A percentile compares a stretch with the other conserved stretches of the same genome.
phyloP scores from a whole-genome alignment of 139 green algal species.

The Chlamydomonas urium region DNA sequence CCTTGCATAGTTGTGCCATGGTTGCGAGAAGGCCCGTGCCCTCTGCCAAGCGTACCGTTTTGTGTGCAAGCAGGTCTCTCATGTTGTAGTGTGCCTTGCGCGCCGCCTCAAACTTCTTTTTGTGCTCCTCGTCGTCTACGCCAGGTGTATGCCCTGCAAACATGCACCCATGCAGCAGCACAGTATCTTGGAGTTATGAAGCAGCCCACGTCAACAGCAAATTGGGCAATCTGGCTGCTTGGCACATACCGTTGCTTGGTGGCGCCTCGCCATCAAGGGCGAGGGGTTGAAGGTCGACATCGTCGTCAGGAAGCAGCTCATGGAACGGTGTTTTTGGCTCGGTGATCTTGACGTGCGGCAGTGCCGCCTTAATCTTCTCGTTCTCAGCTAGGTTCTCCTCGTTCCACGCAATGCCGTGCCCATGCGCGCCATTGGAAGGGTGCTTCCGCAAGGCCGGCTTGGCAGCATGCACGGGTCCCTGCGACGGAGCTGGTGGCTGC shows the following conservation, averaged over 20 bases:
- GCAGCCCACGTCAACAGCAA: background rate
- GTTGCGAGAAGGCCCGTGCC: too few relatives aligned
- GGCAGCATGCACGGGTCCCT: too few relatives aligned
- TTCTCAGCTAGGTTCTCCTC: background rate
- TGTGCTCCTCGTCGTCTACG: background rate
- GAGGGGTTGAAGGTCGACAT: background rate
- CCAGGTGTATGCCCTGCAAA: background rate
- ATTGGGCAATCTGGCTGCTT: too few relatives aligned
- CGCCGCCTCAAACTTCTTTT: background rate
- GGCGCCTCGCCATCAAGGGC: background rate
- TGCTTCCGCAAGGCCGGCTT: background rate
- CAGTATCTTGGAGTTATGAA: background rate
- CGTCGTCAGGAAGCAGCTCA: background rate
- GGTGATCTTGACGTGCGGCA: background rate
- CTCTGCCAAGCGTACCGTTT: too few relatives aligned
- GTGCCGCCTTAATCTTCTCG: background rate
- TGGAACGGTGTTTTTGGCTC: background rate
- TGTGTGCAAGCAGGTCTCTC: background rate
- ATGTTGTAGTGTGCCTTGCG: conserved; percentile 1
- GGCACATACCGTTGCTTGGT: background rate
- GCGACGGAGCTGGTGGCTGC: too few relatives aligned
- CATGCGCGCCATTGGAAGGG: background rate
- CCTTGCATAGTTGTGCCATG: too few relatives aligned
- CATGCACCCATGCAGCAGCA: background rate
- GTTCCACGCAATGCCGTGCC: background rate